Conservation (phyloP, 129 eudicot species). For the Lactuca saligna region DNA sequence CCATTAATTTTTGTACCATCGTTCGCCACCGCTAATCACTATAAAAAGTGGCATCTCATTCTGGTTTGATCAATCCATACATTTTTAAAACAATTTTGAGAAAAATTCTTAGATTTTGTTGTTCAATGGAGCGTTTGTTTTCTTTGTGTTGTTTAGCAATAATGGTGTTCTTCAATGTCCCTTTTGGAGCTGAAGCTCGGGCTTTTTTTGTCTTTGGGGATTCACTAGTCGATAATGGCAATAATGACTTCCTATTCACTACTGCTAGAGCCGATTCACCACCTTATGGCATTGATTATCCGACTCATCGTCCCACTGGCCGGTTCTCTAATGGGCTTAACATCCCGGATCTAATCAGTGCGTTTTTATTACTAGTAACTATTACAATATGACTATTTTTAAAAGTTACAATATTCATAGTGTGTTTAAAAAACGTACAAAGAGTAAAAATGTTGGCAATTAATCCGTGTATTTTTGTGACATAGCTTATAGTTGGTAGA, state of each 20-base stretch:
- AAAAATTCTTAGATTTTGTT: constrained; percentile 7
- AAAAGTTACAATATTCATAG: neutral
- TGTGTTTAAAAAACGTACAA: neutral
- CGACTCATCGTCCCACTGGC: constrained; percentile 62
- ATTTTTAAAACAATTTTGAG: neutral
- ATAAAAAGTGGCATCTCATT: constrained; percentile 16
- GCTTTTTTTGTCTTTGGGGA: constrained; percentile 71
- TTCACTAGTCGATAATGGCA: constrained; percentile 69
- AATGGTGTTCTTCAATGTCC: constrained; percentile 11
- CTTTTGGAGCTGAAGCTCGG: constrained; percentile 35
- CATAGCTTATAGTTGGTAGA: neutral
- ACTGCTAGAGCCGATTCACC: constrained; percentile 69
- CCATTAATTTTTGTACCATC: constrained; percentile 33
- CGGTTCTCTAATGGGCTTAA: constrained; percentile 65
- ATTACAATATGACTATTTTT: neutral
- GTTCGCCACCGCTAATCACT: constrained; percentile 4
- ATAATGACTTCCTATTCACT: constrained; percentile 61
- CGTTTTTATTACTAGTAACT: neutral
- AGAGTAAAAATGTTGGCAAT: neutral
- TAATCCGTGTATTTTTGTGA: neutral
- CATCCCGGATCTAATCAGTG: constrained; percentile 63
- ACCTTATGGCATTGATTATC: constrained; percentile 68
- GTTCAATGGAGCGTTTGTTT: constrained; percentile 20
- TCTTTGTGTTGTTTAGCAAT: constrained; percentile 15
- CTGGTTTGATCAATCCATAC: constrained; percentile 8